These are phyloP conservation scores for Suillus fuscotomentosus DNA, from an alignment of 768 basidiomycete species.

Conservation along the genomic window DNA sequence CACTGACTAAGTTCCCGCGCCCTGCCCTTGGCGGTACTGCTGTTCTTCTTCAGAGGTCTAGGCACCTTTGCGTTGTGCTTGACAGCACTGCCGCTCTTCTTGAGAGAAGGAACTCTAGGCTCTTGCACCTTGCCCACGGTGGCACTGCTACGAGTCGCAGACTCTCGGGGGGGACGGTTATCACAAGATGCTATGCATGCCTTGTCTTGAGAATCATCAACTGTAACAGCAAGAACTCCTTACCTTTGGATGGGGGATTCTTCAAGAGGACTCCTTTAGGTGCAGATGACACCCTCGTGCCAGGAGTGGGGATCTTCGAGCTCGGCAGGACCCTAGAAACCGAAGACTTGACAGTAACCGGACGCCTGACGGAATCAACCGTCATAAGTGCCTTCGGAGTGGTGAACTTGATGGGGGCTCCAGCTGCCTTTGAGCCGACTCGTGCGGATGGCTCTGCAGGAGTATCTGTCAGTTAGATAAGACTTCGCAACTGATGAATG, in stretches of 20 bases:
- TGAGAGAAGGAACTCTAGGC: neutral
- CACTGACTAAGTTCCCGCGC: neutral
- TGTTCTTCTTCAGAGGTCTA: neutral
- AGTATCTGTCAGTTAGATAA: neutral
- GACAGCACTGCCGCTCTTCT: neutral
- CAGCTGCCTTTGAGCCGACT: neutral
- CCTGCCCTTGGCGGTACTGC: neutral
- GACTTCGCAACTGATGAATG: neutral
- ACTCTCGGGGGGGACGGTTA: neutral
- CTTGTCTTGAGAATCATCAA: neutral
- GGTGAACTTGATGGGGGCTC: neutral
- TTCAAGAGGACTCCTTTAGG: neutral
- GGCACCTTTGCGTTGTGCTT: neutral
- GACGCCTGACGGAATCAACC: neutral
- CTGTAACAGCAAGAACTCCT: neutral
- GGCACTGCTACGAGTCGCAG: neutral
- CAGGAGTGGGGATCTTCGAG: neutral
- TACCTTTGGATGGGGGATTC: neutral
- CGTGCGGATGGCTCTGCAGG: neutral
- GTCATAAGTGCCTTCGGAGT: neutral
- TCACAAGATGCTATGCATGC: neutral
- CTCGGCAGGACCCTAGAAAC: neutral
- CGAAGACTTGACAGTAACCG: neutral
- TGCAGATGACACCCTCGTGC: neutral
- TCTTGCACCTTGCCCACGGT: neutral